phyloP scores from a whole-genome alignment of 2,329 filamentous ascomycete genomes.

The Neofusicoccum sp. region DNA sequence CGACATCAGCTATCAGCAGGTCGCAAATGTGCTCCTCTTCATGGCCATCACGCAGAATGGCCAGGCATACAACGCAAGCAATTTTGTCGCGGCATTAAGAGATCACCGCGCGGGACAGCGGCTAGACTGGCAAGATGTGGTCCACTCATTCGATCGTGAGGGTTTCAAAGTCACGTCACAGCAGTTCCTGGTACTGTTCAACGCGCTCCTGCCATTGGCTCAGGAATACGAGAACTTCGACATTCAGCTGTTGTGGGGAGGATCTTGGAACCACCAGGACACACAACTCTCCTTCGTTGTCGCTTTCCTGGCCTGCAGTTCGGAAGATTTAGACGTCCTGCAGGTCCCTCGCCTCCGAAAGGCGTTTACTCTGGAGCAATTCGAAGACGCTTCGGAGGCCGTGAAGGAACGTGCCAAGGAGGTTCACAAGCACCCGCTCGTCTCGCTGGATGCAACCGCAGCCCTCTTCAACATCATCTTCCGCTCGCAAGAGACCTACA shows the following conservation, averaged over 20 bases:
- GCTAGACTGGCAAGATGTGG: constrained; percentile 67
- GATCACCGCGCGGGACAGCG: constrained; percentile 55
- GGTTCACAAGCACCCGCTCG: constrained; percentile 80
- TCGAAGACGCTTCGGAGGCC: constrained; percentile 59
- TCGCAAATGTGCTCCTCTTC: constrained; percentile 76
- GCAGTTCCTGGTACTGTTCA: constrained; percentile 80
- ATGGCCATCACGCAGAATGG: constrained; percentile 62
- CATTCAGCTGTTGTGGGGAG: constrained; percentile 87
- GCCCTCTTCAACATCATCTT: constrained; percentile 64
- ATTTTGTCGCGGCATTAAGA: constrained; percentile 59
- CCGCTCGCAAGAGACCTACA: constrained; percentile 57
- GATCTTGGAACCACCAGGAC: constrained; percentile 78
- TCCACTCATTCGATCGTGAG: constrained; percentile 77
- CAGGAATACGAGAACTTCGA: constrained; percentile 65
- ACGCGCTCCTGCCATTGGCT: constrained; percentile 72
- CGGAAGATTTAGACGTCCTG: constrained; percentile 76
- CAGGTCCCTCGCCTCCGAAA: constrained; percentile 78
- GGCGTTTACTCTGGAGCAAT: constrained; percentile 69
- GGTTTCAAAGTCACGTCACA: constrained; percentile 70
- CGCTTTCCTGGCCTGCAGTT: constrained; percentile 74
- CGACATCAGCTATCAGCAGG: constrained; percentile 75
- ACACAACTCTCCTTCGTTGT: constrained; percentile 92
- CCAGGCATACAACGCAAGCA: constrained; percentile 66
- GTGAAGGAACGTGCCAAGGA: constrained; percentile 60
- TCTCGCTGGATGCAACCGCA: constrained; percentile 79